These are phyloP conservation scores for Puccinia horiana DNA, from an alignment of 1,284 basidiomycete species.

Conservation along the genomic window DNA sequence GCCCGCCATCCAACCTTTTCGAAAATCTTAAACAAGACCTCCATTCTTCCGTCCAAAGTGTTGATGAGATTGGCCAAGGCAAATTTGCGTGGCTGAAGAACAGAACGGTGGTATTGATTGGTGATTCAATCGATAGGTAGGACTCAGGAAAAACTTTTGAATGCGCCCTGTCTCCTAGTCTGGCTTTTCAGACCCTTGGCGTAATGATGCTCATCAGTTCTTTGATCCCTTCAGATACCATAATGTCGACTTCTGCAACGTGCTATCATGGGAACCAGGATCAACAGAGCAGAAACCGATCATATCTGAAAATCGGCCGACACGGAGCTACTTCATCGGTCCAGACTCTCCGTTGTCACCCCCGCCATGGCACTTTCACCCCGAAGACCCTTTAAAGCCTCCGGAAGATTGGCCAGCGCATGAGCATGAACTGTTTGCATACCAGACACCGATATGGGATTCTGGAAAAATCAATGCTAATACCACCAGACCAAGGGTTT, in stretches of 20 bases:
- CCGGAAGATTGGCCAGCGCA: slow-evolving; percentile 34
- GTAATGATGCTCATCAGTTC: not conserved
- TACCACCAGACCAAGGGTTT: slow-evolving; percentile 38
- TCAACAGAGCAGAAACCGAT: not conserved
- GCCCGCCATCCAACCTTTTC: slow-evolving; percentile 14
- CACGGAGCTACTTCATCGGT: slow-evolving; percentile 30
- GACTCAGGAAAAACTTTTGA: not conserved
- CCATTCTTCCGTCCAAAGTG: not conserved
- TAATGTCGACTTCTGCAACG: slow-evolving; percentile 41
- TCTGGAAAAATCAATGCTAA: slow-evolving; percentile 31
- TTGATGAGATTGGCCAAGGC: not conserved
- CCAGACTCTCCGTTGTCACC: slow-evolving; percentile 37
- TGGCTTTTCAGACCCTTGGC: not conserved
- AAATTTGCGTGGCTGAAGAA: slow-evolving; percentile 29
- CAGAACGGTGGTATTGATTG: slow-evolving; percentile 37
- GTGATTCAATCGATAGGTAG: slow-evolving; percentile 45
- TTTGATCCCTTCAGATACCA: slow-evolving; percentile 11
- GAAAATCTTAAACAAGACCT: slow-evolving; percentile 13
- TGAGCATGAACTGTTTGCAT: slow-evolving; percentile 16
- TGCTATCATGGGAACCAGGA: slow-evolving; percentile 29
- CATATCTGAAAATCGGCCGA: slow-evolving; percentile 9
- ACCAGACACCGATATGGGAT: slow-evolving; percentile 38
- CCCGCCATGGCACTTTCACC: slow-evolving; percentile 23
- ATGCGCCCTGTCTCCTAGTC: not conserved
- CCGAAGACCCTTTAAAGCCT: not conserved